Percentiles rank a stretch among this genome's conserved stretches.
Conservation (phyloP, 108 stramenopile genomes). For the Asterionellopsis glacialis region DNA sequence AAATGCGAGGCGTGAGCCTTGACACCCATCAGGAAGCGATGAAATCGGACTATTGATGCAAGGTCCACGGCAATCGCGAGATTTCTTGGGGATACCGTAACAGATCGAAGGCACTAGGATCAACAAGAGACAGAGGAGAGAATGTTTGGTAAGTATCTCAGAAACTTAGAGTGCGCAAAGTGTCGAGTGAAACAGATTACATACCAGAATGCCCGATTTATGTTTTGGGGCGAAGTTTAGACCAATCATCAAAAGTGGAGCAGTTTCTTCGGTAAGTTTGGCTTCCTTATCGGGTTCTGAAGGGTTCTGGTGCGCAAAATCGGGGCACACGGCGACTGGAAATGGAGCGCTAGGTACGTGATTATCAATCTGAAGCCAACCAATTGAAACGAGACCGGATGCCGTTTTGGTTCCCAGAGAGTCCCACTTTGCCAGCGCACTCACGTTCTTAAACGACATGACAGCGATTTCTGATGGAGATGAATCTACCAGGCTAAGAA, state of each 20-base stretch:
- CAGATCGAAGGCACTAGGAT: conserved; percentile 36
- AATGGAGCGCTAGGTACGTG: conserved; percentile 66
- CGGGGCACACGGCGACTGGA: conserved; percentile 64
- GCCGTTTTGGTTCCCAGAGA: conserved; percentile 40
- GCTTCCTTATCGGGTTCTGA: not conserved
- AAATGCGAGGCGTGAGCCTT: conserved; percentile 30
- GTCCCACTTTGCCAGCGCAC: conserved; percentile 54
- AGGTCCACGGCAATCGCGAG: conserved; percentile 54
- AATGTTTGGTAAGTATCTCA: not conserved
- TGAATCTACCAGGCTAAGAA: conserved; percentile 67
- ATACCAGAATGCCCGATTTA: conserved; percentile 48
- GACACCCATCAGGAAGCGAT: conserved; percentile 49
- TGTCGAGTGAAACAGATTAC: not conserved
- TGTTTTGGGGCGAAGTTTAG: conserved; percentile 58
- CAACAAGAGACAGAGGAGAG: not conserved
- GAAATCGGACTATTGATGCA: conserved; percentile 62
- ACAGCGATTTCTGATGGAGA: conserved; percentile 63
- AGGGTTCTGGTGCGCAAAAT: not conserved
- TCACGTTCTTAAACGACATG: conserved; percentile 44
- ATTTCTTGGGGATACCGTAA: conserved; percentile 53
- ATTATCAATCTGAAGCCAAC: conserved; percentile 77
- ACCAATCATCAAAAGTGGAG: conserved; percentile 51
- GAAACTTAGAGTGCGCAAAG: not conserved
- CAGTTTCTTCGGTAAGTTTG: not conserved
- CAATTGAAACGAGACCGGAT: conserved; percentile 38